phyloP scores from a whole-genome alignment of 441 rosid species.

The Geranium incanum region DNA sequence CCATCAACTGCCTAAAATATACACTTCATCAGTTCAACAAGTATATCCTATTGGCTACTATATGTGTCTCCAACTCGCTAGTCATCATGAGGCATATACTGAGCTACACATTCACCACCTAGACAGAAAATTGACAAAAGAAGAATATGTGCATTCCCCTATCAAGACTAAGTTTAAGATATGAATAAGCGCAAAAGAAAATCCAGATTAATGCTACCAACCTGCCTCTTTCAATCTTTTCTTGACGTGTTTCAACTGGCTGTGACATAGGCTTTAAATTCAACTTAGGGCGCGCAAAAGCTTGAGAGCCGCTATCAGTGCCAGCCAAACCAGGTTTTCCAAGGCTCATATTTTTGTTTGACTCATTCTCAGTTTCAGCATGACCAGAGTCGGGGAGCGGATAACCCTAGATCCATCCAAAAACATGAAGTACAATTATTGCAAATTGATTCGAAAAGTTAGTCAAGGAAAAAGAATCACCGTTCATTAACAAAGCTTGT shows the following conservation, averaged over 20 bases:
- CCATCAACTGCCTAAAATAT: neutral
- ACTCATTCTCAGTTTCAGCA: slow-evolving; percentile 29
- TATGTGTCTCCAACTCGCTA: no score
- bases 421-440: slow-evolving; percentile 18
- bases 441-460: neutral
- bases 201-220: slow-evolving; percentile 20
- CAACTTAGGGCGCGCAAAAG: slow-evolving; percentile 50
- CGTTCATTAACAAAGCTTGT: neutral
- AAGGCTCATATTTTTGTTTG: slow-evolving; percentile 28
- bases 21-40: neutral
- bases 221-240: slow-evolving; percentile 52
- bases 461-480: slow-evolving; percentile 5
- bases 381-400: slow-evolving; percentile 27
- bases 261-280: slow-evolving; percentile 57
- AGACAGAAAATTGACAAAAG: no score
- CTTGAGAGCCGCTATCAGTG: slow-evolving; percentile 41
- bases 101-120: no score
- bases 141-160: no score
- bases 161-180: neutral
- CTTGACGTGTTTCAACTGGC: slow-evolving; percentile 42
- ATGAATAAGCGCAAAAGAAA: neutral
- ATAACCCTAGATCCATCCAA: slow-evolving; percentile 28
- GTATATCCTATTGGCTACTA: neutral
- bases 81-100: no score
- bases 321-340: slow-evolving; percentile 35